Evolutionary conservation across 2,329 filamentous ascomycete genomes (phyloP).

Genomic region (Trichoderma lentiforme): DNA sequence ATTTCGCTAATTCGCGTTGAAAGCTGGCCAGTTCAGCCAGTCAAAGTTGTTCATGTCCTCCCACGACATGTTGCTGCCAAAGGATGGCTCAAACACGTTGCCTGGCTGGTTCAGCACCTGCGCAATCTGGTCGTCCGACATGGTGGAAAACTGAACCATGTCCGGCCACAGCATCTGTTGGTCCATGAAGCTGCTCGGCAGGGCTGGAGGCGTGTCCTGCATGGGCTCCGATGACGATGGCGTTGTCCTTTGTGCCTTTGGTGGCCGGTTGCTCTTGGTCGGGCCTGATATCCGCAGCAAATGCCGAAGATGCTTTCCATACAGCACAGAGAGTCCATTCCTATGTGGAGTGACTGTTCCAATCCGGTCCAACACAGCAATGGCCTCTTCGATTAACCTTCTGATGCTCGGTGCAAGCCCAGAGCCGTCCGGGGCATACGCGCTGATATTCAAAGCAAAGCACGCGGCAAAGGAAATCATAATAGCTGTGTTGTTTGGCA

Average conservation of each 20-base stretch:
- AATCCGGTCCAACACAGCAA: constrained; percentile 65
- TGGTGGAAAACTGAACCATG: constrained; percentile 61
- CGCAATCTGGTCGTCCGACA: constrained; percentile 67
- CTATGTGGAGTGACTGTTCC: constrained; percentile 63
- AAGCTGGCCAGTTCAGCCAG: constrained; percentile 53
- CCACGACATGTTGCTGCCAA: constrained; percentile 52
- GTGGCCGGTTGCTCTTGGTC: constrained; percentile 20
- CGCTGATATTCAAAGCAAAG: constrained; percentile 63
- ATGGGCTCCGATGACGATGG: constrained; percentile 17
- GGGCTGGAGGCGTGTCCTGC: constrained; percentile 22
- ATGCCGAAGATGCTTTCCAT: constrained; percentile 45
- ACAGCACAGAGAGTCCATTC: constrained; percentile 59
- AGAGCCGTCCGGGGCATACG: constrained; percentile 54
- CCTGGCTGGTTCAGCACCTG: constrained; percentile 63
- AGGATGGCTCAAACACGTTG: constrained; percentile 53
- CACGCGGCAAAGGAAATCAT: constrained; percentile 76
- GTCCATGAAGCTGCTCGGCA: constrained; percentile 28
- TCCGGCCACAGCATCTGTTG: constrained; percentile 43
- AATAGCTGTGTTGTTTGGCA: constrained; percentile 76
- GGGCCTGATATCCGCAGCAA: constrained; percentile 40
- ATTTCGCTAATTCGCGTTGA: constrained; percentile 28
- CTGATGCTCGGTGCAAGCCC: constrained; percentile 61
- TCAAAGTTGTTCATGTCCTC: constrained; percentile 58
- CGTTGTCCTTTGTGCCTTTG: not conserved
- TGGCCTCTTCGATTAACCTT: constrained; percentile 64